Evolutionary conservation across 371 early-diverging fungal genomes (phyloP), one percentile per base, ranked within the genome.

Genomic region (Mucor indicus): DNA sequence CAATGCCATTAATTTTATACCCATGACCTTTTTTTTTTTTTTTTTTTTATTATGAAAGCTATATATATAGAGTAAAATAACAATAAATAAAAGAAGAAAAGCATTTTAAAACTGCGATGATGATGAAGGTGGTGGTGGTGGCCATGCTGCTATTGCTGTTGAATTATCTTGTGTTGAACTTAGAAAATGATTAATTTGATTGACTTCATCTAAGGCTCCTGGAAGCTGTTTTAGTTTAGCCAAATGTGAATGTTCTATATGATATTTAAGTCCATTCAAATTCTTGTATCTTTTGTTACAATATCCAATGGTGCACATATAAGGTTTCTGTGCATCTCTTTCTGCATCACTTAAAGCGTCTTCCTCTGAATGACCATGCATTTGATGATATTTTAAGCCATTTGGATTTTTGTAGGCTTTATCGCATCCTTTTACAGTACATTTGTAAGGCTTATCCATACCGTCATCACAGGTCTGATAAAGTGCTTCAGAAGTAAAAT

Each of bases 401-500:
- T 96, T 98, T 23, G 91, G 84, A 73, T 98, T 98, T 75, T 98
- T 98, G 79, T 98, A 98, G 19, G 89, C 79, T 69, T 95, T 96
- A 38, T 89, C 87, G 62, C 98, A 98, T 11, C 85, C 87, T n/a
- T 66, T 56, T n/a, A 64, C 48, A 4, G 56, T 36, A 25, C 67
- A 67, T 47, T 67, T 67, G 33, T 67, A 67, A 13, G 65, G 65
- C 39, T 57, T 60, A 41, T 56, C 62, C 30, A 39, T 30, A 7
- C 51, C 52, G 35, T 51, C 56, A 33, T 55, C 56, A 29, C 60
- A 60, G 17, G 61, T 56, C 29, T 56, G 61, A 48, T 60, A 61
- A 9, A 61, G 43, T 19, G 52, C 61, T 35, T 61, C 61, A 5
- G 57, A 19, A n/a, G 43, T 41, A 32, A 56, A 56, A n/a, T 47